Evolutionary conservation across 2,329 filamentous ascomycete genomes (phyloP).

Genomic region (Cladophialophora chaetospira): DNA sequence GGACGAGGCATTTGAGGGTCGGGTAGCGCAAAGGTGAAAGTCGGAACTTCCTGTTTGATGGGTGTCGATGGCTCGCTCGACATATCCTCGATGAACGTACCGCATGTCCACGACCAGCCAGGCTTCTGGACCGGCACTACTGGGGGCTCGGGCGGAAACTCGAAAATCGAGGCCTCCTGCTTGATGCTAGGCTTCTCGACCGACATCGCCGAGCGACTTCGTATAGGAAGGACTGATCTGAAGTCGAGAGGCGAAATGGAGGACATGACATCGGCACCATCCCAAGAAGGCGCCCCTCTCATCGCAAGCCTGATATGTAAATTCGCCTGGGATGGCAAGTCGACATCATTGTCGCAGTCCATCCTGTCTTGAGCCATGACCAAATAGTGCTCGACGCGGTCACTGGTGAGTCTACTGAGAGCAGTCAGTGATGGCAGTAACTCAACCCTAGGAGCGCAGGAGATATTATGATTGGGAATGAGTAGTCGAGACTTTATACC

Average conservation of each 20-base stretch:
- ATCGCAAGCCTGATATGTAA: conserved; percentile 13
- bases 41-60: background rate
- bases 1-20: background rate
- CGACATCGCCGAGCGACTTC: background rate
- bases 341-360: conserved; percentile 14
- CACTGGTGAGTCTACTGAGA: too few relatives aligned
- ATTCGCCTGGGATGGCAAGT: conserved; percentile 4
- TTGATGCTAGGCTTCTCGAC: too few relatives aligned
- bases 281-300: background rate
- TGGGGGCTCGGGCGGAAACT: too few relatives aligned
- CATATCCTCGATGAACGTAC: too few relatives aligned
- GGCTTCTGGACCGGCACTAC: too few relatives aligned
- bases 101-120: too few relatives aligned
- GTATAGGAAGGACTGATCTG: background rate
- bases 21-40: conserved; percentile 1
- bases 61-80: background rate
- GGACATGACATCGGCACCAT: background rate
- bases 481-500: too few relatives aligned
- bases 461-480: too few relatives aligned
- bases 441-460: too few relatives aligned
- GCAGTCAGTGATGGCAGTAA: too few relatives aligned
- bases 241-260: background rate
- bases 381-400: background rate
- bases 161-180: too few relatives aligned
- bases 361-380: background rate